Conservation (phyloP, 371 early-diverging fungal species). For the Rhizomucor miehei region DNA sequence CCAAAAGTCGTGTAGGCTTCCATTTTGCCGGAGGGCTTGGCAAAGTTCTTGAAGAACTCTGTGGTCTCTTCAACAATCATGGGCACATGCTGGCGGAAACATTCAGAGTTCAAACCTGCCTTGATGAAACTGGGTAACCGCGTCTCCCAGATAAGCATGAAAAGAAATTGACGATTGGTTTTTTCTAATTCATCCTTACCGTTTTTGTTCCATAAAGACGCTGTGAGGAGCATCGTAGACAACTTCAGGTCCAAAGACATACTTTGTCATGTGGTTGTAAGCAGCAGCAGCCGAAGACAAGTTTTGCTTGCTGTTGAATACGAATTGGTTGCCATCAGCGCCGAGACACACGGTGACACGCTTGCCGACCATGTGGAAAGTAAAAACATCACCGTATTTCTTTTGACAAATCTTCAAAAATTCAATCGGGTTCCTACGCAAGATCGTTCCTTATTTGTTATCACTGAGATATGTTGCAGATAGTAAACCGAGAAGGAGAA, state of each 20-base stretch:
- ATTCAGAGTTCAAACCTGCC: constrained; percentile 83
- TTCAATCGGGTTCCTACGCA: constrained; percentile 70
- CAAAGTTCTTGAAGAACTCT: constrained; percentile 62
- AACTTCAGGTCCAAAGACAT: constrained; percentile 93
- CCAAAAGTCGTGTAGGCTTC: constrained; percentile 84
- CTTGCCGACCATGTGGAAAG: constrained; percentile 91
- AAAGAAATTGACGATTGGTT: background rate
- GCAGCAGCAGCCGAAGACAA: constrained; percentile 93
- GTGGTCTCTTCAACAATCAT: constrained; percentile 82
- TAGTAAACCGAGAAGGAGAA: background rate
- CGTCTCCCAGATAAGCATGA: background rate
- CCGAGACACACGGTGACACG: constrained; percentile 88
- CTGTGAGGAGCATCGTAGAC: constrained; percentile 96
- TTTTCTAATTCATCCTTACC: constrained; percentile 28
- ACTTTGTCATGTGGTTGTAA: constrained; percentile 90
- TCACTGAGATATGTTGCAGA: background rate
- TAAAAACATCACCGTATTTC: constrained; percentile 90
- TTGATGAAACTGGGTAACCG: constrained; percentile 94
- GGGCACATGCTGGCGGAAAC: constrained; percentile 86
- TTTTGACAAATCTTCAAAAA: constrained; percentile 71
- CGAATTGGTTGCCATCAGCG: constrained; percentile 93
- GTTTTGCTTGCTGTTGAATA: constrained; percentile 91
- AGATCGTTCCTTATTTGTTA: background rate
- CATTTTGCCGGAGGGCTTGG: constrained; percentile 34
- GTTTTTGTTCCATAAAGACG: constrained; percentile 97